A percentile compares a stretch with the other conserved stretches of the same genome.
Conservation (phyloP, 208 protist species). For the Acanthamoeba sp. region DNA sequence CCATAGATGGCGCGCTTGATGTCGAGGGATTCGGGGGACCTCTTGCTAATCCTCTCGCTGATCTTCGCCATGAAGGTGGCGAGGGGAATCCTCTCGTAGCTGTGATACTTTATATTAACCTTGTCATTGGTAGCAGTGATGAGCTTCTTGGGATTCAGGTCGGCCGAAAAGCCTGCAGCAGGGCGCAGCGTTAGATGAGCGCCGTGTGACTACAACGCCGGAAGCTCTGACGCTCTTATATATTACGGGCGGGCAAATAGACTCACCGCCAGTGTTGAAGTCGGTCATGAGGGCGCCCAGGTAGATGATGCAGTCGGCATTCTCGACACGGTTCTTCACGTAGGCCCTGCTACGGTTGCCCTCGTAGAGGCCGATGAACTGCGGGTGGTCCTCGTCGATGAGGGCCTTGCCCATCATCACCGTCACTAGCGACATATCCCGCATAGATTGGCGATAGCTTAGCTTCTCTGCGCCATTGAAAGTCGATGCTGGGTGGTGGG, state of each 20-base stretch:
- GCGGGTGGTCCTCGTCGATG: constrained; percentile 69
- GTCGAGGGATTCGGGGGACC: not conserved
- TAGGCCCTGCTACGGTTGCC: constrained; percentile 40
- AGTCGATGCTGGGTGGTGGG: not conserved
- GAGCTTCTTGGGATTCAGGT: constrained; percentile 5
- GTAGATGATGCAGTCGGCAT: constrained; percentile 47
- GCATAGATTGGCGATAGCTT: too few species aligned
- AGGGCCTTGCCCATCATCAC: constrained; percentile 74
- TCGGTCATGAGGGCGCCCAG: constrained; percentile 72
- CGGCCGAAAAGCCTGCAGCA: constrained; percentile 13
- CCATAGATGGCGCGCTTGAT: constrained; percentile 20
- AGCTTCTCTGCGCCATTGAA: too few species aligned
- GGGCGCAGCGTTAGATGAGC: not conserved
- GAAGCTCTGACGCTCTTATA: too few species aligned
- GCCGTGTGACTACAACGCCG: too few species aligned
- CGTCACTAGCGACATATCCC: too few species aligned
- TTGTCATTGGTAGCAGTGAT: constrained; percentile 51
- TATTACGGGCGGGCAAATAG: too few species aligned
- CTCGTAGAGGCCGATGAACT: constrained; percentile 74
- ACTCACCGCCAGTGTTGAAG: constrained; percentile 61
- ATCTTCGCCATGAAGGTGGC: constrained; percentile 30
- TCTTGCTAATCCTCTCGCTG: not conserved
- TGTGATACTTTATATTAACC: constrained; percentile 65
- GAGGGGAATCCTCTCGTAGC: constrained; percentile 43
- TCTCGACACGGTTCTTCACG: constrained; percentile 59